phyloP scores from a whole-genome alignment of 2,329 filamentous ascomycete genomes.

The Curvularia eragrostidis region DNA sequence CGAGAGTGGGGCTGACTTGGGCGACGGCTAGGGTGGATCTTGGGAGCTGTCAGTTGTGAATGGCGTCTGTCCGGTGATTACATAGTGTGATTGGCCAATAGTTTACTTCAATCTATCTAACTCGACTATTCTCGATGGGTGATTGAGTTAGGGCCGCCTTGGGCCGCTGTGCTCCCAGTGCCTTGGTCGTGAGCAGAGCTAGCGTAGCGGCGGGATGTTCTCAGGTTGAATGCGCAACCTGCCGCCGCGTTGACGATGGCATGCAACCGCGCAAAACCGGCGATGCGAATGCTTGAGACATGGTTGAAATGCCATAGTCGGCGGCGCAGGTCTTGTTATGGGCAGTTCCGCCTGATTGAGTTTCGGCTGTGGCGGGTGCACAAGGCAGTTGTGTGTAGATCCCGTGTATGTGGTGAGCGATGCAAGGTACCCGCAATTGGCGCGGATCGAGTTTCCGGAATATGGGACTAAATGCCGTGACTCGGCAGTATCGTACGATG shows the following conservation, averaged over 20 bases:
- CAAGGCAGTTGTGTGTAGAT: constrained; percentile 9
- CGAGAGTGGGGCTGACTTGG: neutral
- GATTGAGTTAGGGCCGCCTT: neutral
- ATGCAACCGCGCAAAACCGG: neutral
- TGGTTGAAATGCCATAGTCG: neutral
- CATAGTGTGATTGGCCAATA: neutral
- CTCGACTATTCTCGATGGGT: neutral
- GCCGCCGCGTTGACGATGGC: constrained; percentile 1
- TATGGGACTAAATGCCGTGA: neutral
- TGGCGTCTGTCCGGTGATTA: neutral
- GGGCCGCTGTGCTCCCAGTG: neutral
- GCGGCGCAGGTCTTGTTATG: neutral
- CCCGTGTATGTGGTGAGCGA: constrained; percentile 1
- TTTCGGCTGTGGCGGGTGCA: constrained; percentile 10
- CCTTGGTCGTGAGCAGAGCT: too few relatives aligned
- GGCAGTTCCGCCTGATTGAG: neutral
- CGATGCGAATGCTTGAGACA: neutral
- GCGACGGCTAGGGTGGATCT: neutral
- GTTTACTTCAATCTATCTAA: neutral
- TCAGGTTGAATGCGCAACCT: neutral
- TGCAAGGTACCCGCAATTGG: constrained; percentile 17
- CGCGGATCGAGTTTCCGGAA: constrained; percentile 4
- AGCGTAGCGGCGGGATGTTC: neutral
- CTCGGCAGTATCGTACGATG: neutral
- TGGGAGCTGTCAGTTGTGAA: neutral